phyloP scores from a whole-genome alignment of 768 basidiomycete species.

The Leucosporidium scottii region DNA sequence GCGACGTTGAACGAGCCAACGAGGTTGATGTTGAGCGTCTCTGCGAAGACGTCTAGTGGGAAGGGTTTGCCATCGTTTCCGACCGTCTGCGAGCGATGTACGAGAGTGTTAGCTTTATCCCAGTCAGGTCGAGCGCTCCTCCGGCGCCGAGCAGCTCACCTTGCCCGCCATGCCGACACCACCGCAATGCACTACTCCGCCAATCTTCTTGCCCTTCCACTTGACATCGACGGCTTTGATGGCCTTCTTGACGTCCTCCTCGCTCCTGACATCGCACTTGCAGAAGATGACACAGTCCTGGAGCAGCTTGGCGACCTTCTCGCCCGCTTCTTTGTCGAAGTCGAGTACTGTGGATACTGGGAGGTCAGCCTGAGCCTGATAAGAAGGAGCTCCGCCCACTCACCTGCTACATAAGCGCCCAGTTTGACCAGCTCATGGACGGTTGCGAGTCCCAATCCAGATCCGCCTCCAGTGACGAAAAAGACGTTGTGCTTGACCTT shows the following conservation, averaged over 20 bases:
- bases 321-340: conserved; percentile 18
- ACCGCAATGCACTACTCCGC: conserved; percentile 57
- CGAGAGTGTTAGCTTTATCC: not conserved
- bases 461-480: conserved; percentile 25
- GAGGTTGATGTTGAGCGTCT: conserved; percentile 53
- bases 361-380: too few relatives aligned
- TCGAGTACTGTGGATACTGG: conserved; percentile 46
- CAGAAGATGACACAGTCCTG: conserved; percentile 29
- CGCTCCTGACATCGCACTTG: conserved; percentile 40
- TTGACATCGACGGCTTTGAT: conserved; percentile 38
- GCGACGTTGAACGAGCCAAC: conserved; percentile 57
- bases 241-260: conserved; percentile 40
- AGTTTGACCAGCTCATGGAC: conserved; percentile 46
- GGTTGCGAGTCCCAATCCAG: conserved; percentile 33
- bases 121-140: not conserved
- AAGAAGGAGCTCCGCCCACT: too few relatives aligned
- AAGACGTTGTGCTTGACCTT: conserved; percentile 13
- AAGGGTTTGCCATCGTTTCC: conserved; percentile 49
- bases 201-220: conserved; percentile 48
- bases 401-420: conserved; percentile 47
- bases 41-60: conserved; percentile 52
- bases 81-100: conserved; percentile 45
- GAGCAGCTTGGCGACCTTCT: conserved; percentile 5
- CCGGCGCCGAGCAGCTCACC: conserved; percentile 21
- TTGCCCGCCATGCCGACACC: conserved; percentile 48